phyloP scores from a whole-genome alignment of 139 green algal species.

The Micromonas commoda region DNA sequence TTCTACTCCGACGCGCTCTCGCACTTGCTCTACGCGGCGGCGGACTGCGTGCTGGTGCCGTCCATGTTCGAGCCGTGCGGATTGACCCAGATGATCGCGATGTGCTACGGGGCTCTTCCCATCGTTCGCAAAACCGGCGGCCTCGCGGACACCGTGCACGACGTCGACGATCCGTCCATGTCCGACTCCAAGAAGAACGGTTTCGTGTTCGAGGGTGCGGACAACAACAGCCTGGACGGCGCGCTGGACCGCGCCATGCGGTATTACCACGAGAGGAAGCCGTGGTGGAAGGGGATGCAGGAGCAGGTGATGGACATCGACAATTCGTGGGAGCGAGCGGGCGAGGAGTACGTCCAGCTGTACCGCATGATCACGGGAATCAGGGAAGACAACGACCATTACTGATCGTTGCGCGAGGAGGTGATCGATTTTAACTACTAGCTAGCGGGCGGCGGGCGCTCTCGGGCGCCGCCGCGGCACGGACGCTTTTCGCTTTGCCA shows the following conservation, averaged over 20 bases:
- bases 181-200: constrained; percentile 30
- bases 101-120: constrained; percentile 54
- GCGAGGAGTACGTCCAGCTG: constrained; percentile 38
- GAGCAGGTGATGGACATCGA: constrained; percentile 26
- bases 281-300: constrained; percentile 42
- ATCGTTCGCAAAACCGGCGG: constrained; percentile 33
- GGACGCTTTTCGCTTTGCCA: too few species aligned
- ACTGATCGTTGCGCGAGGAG: not conserved
- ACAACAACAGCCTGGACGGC: constrained; percentile 58
- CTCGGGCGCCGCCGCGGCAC: too few species aligned
- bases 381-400: not conserved
- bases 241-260: constrained; percentile 66
- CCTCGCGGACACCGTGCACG: constrained; percentile 47
- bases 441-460: too few species aligned
- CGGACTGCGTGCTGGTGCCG: constrained; percentile 86
- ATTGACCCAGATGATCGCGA: constrained; percentile 81
- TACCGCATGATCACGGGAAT: constrained; percentile 27
- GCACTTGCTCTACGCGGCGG: constrained; percentile 82
- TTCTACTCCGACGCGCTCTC: constrained; percentile 76
- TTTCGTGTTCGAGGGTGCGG: constrained; percentile 73
- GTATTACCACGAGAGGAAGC: constrained; percentile 45
- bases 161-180: constrained; percentile 38
- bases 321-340: constrained; percentile 39
- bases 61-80: constrained; percentile 96
- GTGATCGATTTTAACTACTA: not conserved